Conservation (phyloP, 495 filamentous ascomycete species). For the Patellaria atrata region DNA sequence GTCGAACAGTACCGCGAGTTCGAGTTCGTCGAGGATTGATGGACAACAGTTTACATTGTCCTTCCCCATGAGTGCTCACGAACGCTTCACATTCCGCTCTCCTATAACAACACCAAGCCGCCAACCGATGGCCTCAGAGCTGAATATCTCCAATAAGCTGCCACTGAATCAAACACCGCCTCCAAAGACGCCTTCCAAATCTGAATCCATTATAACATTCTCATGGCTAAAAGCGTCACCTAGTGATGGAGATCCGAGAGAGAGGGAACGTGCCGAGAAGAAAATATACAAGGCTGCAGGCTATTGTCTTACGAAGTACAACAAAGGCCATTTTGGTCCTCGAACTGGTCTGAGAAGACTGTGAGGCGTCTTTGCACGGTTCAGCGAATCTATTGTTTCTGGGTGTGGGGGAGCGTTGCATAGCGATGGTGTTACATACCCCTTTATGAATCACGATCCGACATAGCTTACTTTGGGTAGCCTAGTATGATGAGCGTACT, state of each 20-base stretch:
- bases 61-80: conserved; percentile 1
- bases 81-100: too few species aligned
- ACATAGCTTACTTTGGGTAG: too few species aligned
- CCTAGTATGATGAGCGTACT: too few species aligned
- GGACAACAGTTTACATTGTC: conserved; percentile 11
- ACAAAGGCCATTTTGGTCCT: conserved; percentile 23
- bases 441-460: too few species aligned
- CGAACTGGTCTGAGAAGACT: conserved; percentile 13
- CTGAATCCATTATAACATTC: conserved; percentile 13
- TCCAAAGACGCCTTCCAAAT: not conserved
- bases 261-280: conserved; percentile 16
- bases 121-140: too few species aligned
- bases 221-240: conserved; percentile 1
- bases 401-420: too few species aligned
- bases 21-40: not conserved
- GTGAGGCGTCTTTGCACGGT: conserved; percentile 5
- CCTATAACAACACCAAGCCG: too few species aligned
- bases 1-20: conserved; percentile 1
- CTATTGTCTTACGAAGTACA: conserved; percentile 21
- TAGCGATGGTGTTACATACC: too few species aligned
- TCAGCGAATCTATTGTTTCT: too few species aligned
- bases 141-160: too few species aligned
- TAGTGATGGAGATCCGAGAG: conserved; percentile 9
- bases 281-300: conserved; percentile 23
- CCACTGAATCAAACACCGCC: too few species aligned